Evolutionary conservation across 495 filamentous ascomycete species (phyloP).

Genomic region (Jackrogersella minutella): DNA sequence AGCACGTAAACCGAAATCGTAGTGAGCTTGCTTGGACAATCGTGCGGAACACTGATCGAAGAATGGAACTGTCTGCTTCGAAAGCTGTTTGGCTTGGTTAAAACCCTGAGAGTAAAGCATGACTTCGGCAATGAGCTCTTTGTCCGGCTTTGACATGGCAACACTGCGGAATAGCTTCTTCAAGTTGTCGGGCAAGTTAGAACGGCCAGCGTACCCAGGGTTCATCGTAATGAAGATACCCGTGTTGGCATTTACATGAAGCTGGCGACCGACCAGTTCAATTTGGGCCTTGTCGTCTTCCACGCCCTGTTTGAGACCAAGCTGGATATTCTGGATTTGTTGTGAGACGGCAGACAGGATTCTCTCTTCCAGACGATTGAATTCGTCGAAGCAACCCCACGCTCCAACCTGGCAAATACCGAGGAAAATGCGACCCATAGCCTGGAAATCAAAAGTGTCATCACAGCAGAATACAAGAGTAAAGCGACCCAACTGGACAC

Average conservation of each 20-base stretch:
- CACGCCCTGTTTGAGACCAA: constrained; percentile 83
- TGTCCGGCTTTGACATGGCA: constrained; percentile 99
- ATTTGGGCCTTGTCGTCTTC: constrained; percentile 85
- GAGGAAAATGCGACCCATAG: constrained; percentile 98
- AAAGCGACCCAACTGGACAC: constrained; percentile 94
- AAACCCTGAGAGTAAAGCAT: constrained; percentile 99
- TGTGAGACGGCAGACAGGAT: constrained; percentile 98
- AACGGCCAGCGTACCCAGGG: constrained; percentile 96
- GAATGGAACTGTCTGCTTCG: constrained; percentile 95
- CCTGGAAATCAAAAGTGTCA: constrained; percentile 99
- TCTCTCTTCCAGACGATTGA: constrained; percentile 96
- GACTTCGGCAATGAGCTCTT: constrained; percentile 98
- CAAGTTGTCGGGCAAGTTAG: constrained; percentile 96
- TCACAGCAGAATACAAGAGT: constrained; percentile 99
- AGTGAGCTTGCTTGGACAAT: constrained; percentile 96
- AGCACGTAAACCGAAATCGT: constrained; percentile 97
- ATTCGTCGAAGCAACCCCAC: constrained; percentile 99
- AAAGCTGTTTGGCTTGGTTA: constrained; percentile 89
- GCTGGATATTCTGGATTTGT: constrained; percentile 98
- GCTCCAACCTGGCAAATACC: constrained; percentile 99
- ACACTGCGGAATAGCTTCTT: constrained; percentile 99
- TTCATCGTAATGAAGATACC: constrained; percentile 99
- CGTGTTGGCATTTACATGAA: constrained; percentile 87
- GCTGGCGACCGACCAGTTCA: constrained; percentile 88
- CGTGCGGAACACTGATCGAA: constrained; percentile 85